A percentile compares a stretch with the other conserved stretches of the same genome.
phyloP scores from a whole-genome alignment of 2,329 filamentous ascomycete species.

The Sordariomycetes sp. region DNA sequence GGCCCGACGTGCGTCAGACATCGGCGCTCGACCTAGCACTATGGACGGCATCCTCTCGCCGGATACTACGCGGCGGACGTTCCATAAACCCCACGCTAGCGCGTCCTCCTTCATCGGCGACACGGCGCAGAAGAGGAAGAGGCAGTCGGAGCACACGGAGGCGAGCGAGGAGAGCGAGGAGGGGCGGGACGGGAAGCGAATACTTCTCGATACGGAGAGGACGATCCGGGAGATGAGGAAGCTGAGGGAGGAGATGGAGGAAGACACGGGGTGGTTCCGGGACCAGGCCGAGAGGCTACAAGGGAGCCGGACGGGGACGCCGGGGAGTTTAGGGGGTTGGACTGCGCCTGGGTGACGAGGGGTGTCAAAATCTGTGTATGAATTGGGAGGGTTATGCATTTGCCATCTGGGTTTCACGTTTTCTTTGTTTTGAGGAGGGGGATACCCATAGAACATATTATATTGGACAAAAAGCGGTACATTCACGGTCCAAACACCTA shows the following conservation, averaged over 20 bases:
- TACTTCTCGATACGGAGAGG: constrained; percentile 30
- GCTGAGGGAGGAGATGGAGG: constrained; percentile 32
- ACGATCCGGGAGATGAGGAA: constrained; percentile 27
- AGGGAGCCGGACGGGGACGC: constrained; percentile 20
- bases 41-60: not conserved
- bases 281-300: constrained; percentile 32
- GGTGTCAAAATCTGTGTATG: not conserved
- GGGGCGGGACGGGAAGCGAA: constrained; percentile 19
- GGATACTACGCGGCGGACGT: not conserved
- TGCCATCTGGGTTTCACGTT: constrained; percentile 5
- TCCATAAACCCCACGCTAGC: constrained; percentile 2
- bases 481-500: not conserved
- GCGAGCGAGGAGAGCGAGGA: constrained; percentile 5
- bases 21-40: not conserved
- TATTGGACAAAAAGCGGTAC: not conserved
- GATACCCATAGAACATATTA: not conserved
- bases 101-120: constrained; percentile 4
- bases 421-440: constrained; percentile 4
- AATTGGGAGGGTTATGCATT: not conserved
- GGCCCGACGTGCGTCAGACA: not conserved
- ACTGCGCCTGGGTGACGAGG: not conserved
- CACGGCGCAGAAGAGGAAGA: constrained; percentile 19
- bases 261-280: constrained; percentile 33
- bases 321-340: constrained; percentile 6
- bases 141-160: constrained; percentile 16